These are phyloP conservation scores for Fraxinus sp. DNA, from an alignment of 305 asterid species.

Conservation along the genomic window DNA sequence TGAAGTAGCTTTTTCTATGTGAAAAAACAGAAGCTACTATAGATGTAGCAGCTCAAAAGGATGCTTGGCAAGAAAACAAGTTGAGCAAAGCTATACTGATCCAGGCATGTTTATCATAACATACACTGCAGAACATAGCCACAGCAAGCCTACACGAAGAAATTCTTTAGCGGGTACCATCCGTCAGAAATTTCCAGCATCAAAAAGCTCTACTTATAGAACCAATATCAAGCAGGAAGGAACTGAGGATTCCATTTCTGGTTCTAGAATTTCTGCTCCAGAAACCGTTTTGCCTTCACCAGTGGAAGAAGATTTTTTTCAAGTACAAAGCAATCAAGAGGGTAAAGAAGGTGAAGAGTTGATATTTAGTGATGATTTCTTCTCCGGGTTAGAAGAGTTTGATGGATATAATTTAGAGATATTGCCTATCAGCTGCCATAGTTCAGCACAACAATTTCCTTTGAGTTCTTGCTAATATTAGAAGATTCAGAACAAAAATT, in stretches of 20 bases:
- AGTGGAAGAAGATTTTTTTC: conserved; percentile 5
- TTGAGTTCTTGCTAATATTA: conserved; percentile 31
- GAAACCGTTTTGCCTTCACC: conserved; percentile 9
- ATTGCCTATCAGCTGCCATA: conserved; percentile 14
- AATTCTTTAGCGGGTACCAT: conserved; percentile 86
- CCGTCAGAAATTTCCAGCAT: conserved; percentile 60
- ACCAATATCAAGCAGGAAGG: conserved; percentile 17
- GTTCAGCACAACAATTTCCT: conserved; percentile 33
- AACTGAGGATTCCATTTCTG: conserved; percentile 16
- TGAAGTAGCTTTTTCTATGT: neutral
- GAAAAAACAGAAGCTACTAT: conserved; percentile 69
- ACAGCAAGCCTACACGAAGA: conserved; percentile 73
- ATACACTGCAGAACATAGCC: conserved; percentile 86
- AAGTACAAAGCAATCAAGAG: conserved; percentile 27
- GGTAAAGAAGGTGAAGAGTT: conserved; percentile 32
- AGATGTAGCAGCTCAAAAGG: conserved; percentile 92
- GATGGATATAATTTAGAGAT: conserved; percentile 39
- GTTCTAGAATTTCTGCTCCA: neutral
- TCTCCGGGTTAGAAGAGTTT: conserved; percentile 56
- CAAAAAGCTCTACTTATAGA: conserved; percentile 16
- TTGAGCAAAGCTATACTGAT: conserved; percentile 77
- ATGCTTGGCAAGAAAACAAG: conserved; percentile 87
- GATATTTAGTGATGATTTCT: conserved; percentile 49
- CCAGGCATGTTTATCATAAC: conserved; percentile 60
- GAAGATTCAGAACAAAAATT: neutral